Evolutionary conservation across 164 flowering plant genomes (phyloP).

Genomic region (Echeveria elegans): DNA sequence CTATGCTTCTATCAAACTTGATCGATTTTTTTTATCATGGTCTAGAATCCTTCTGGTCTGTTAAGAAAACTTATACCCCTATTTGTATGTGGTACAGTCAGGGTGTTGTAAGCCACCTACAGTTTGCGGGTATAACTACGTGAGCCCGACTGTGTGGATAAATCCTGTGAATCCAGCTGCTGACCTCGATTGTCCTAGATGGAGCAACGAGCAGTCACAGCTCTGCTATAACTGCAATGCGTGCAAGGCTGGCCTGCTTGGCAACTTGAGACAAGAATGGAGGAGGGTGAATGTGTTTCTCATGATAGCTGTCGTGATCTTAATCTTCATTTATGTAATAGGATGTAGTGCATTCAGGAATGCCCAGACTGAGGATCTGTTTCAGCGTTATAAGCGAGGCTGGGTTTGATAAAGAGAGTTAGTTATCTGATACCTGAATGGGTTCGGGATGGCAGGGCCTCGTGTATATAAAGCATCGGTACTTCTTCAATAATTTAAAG

Average conservation of each 20-base stretch:
- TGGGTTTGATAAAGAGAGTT: constrained; percentile 25
- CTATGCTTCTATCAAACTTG: too few relatives aligned
- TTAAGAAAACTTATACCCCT: neutral
- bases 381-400: constrained; percentile 66
- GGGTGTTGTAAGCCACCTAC: constrained; percentile 98
- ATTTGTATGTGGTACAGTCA: constrained; percentile 44
- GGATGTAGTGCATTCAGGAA: constrained; percentile 90
- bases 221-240: constrained; percentile 74
- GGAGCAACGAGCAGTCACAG: constrained; percentile 74
- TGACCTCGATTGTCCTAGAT: constrained; percentile 57
- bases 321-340: constrained; percentile 69
- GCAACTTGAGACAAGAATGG: constrained; percentile 81
- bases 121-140: constrained; percentile 59
- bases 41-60: neutral
- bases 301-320: constrained; percentile 53
- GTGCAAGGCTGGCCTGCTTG: constrained; percentile 82
- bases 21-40: neutral
- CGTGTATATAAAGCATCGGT: neutral
- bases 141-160: constrained; percentile 76
- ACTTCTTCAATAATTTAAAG: too few relatives aligned
- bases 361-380: constrained; percentile 84
- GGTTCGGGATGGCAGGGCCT: neutral
- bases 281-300: constrained; percentile 66
- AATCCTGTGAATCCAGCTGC: constrained; percentile 50
- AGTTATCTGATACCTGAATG: neutral